Conservation (phyloP, 139 green algal genomes). For the Picochlorum sp. region DNA sequence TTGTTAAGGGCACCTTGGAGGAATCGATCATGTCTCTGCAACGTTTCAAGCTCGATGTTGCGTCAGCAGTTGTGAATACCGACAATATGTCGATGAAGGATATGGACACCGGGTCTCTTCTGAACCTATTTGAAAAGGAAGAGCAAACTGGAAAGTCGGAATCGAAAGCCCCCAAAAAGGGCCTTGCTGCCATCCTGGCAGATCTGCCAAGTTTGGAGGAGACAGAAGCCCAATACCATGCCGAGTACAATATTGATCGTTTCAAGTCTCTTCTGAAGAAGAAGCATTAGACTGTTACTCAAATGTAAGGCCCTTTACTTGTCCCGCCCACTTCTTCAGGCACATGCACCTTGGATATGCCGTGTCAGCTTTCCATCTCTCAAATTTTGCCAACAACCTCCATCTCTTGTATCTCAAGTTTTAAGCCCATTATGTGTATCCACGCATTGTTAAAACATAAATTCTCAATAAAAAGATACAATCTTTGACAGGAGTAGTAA, state of each 20-base stretch:
- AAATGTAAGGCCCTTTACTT: no score
- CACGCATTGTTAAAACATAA: no score
- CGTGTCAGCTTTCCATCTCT: no score
- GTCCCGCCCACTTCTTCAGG: no score
- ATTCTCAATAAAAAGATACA: not conserved
- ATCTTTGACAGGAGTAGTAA: not conserved
- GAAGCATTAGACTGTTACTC: no score
- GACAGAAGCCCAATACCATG: slow-evolving; percentile 70
- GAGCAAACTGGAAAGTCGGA: slow-evolving; percentile 11
- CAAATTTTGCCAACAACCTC: no score
- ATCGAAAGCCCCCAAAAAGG: slow-evolving; percentile 22
- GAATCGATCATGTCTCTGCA: slow-evolving; percentile 84
- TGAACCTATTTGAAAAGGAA: slow-evolving; percentile 68
- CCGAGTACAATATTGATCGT: slow-evolving; percentile 76
- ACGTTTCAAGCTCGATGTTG: slow-evolving; percentile 93
- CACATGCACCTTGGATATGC: no score
- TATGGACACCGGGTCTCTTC: slow-evolving; percentile 75
- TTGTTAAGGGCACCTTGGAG: slow-evolving; percentile 65
- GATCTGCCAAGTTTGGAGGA: slow-evolving; percentile 78
- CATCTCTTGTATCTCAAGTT: no score
- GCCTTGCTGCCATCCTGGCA: slow-evolving; percentile 58
- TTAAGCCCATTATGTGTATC: no score
- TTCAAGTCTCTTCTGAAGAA: slow-evolving; percentile 29
- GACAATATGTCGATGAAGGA: slow-evolving; percentile 59
- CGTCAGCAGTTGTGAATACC: slow-evolving; percentile 56